Evolutionary conservation across 108 stramenopile species (phyloP), one percentile per base, ranked within the genome.

Genomic region (Skeletonema tropicum): DNA sequence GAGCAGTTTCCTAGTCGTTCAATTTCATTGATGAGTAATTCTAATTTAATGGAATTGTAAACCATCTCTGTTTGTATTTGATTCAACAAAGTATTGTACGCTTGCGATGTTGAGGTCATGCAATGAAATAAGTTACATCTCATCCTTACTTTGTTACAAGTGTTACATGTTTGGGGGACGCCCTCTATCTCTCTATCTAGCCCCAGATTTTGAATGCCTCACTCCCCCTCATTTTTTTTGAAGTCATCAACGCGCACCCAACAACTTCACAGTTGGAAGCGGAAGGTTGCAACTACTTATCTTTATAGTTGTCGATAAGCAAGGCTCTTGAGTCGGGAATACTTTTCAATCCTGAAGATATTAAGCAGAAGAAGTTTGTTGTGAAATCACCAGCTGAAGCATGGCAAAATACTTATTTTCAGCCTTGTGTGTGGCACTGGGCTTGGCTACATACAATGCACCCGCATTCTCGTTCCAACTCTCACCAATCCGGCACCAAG

Each of bases 391-490:
- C 17, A 29, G 26, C 2, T 23, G 9, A 6, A 55, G 25, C 3
- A 55, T 55, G 52, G 52, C 52, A 25, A 21, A 23, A 55, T 55
- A 55, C n/a, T n/a, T 23, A 55, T 55, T 55, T 55, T 21, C 52
- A 23, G 52, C 52, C 52, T 55, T 55, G 52, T 55, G 52, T 23
- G 52, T 55, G 52, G 52, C 52, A 55, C 52, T 55, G 23, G 52
- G 52, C 52, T 23, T 55, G 52, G 52, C 52, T 23, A 9, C 23
- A 23, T 25, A 55, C 23, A 55, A 55, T 55, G 23, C 52, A 55
- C 23, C 52, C 21, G 52, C 23, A 25, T 23, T 23, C 25, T 55
- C 52, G 25, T 55, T 55, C 52, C 52, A 55, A 55, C 52, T 55
- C 21, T 55, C 52, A 55, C 52, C 52, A 55, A 55, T 55, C 21